These are phyloP conservation scores for Ambrosia trifida DNA, from an alignment of 129 eudicot genomes.

Conservation along the genomic window DNA sequence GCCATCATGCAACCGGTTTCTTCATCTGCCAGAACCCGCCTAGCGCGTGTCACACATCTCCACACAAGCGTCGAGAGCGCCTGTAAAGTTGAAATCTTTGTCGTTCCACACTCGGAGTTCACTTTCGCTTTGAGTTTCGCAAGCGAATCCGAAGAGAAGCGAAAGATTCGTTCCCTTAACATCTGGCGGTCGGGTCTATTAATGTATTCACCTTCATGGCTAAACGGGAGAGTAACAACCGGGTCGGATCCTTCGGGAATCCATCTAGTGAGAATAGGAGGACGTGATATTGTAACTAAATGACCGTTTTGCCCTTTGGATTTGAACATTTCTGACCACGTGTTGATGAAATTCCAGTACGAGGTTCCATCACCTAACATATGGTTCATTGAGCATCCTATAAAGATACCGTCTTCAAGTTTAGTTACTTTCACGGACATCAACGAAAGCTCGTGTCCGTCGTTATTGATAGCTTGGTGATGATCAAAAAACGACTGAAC, in stretches of 20 bases:
- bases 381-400: constrained; percentile 38
- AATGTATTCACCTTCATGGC: constrained; percentile 43
- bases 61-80: constrained; percentile 44
- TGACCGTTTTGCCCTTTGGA: neutral
- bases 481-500: constrained; percentile 26
- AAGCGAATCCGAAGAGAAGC: constrained; percentile 37
- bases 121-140: constrained; percentile 44
- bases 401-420: constrained; percentile 19
- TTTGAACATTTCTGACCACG: constrained; percentile 36
- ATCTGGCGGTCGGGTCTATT: constrained; percentile 31
- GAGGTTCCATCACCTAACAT: constrained; percentile 46
- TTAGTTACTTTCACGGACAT: constrained; percentile 19
- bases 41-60: constrained; percentile 44
- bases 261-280: constrained; percentile 43
- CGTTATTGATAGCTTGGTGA: constrained; percentile 17
- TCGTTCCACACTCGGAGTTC: constrained; percentile 25
- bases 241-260: constrained; percentile 40
- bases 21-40: constrained; percentile 25
- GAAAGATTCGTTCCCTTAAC: constrained; percentile 51
- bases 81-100: constrained; percentile 44
- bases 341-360: constrained; percentile 53
- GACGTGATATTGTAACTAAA: constrained; percentile 19
- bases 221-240: constrained; percentile 32
- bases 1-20: constrained; percentile 31
- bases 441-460: constrained; percentile 19